Evolutionary conservation across 805 yeast species (phyloP), one percentile per base, ranked within the genome.

Genomic region (Candida sphagnicola): DNA sequence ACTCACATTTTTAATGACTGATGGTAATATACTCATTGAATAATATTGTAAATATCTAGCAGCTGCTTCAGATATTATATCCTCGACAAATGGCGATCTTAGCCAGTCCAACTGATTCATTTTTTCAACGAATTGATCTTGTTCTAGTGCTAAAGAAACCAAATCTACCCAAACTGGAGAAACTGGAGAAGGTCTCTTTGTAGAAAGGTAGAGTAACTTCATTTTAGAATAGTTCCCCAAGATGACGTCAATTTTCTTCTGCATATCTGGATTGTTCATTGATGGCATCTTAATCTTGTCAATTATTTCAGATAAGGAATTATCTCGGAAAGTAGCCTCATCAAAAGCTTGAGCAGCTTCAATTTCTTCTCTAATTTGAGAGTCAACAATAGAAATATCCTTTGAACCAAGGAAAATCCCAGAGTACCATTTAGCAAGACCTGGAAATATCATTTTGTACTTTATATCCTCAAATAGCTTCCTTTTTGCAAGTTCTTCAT

Each of bases 101-200:
- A 53, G 16, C 57, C 54, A 51, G 32, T 54, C 46, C 5, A 51
- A 8, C 13, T 40, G 38, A 40, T 46, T 47, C 49, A 56, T 53
- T 31, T 52, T 45, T 8, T 35, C 46, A 6, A 51, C 50, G 33
- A 55, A 59, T 30, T 49, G 31, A 30, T 47, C 56, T 38, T 56
- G 61, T 24, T 57, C 33, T 8, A 45, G 5, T 5, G 55, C 53
- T 39, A 50, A 50, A 4, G 56, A 56, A 11, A 56, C 62, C 28
- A 59, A 46, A 35, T 59, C 61, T 32, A 52, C 61, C 18, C 41
- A 36, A 23, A 38, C 28, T 34, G 24, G 21, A 16, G 33, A 36
- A 23, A 38, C 28, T 34, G 24, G 21, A 16, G 33, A 34, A 6
- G n/a, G 21, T 17, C 25, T n/a, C n/a, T 18, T 18, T 13, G 33